Conservation (phyloP, 1,139 yeast genomes). For the Saccharomyces hybrid region DNA sequence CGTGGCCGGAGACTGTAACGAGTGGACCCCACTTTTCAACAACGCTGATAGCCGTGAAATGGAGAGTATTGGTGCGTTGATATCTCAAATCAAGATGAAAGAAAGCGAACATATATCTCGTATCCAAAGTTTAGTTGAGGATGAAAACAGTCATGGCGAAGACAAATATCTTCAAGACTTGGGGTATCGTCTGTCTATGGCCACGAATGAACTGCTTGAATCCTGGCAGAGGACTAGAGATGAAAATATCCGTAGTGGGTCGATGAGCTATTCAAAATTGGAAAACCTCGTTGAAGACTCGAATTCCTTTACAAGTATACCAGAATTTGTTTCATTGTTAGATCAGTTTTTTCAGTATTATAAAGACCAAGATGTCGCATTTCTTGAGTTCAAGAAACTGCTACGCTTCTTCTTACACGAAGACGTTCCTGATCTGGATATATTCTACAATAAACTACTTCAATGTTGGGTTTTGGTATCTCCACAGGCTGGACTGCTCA, state of each 20-base stretch:
- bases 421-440: slow-evolving; percentile 15
- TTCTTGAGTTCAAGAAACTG: slow-evolving; percentile 12
- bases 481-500: slow-evolving; percentile 12
- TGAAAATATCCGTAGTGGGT: background rate
- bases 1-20: background rate
- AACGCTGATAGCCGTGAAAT: background rate
- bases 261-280: slow-evolving; percentile 7
- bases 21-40: background rate
- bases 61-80: background rate
- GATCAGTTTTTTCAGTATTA: slow-evolving; percentile 26
- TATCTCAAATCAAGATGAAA: background rate
- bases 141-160: background rate
- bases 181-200: slow-evolving; percentile 1
- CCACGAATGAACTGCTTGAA: slow-evolving; percentile 11
- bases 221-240: slow-evolving; percentile 3
- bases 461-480: slow-evolving; percentile 27
- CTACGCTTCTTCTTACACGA: slow-evolving; percentile 18
- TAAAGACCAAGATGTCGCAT: slow-evolving; percentile 15
- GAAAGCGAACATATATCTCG: background rate
- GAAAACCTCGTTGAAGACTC: slow-evolving; percentile 12
- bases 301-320: slow-evolving; percentile 13
- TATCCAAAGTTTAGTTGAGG: background rate
- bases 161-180: slow-evolving; percentile 3
- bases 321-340: slow-evolving; percentile 24
- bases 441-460: slow-evolving; percentile 22